These are phyloP conservation scores for Hortiboletus campestris DNA, from an alignment of 768 basidiomycete species.

Conservation along the genomic window DNA sequence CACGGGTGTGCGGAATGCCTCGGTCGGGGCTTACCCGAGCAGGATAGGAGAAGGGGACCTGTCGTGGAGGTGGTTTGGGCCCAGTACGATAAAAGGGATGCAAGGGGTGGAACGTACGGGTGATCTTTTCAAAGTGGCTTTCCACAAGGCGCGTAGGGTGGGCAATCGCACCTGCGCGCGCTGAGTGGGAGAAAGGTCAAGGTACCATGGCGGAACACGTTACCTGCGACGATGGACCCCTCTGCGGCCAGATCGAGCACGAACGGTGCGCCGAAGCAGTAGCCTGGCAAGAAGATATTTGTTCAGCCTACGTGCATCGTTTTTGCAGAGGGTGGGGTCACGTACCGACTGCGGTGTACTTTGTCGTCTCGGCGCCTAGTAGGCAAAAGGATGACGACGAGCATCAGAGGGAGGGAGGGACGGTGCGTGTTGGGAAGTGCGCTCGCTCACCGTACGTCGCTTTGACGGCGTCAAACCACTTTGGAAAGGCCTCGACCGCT, in stretches of 20 bases:
- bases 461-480: slow-evolving; percentile 53
- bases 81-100: background rate
- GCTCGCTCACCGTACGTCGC: slow-evolving; percentile 41
- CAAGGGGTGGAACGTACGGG: slow-evolving; percentile 33
- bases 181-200: background rate
- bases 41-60: slow-evolving; percentile 24
- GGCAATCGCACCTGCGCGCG: slow-evolving; percentile 41
- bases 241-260: slow-evolving; percentile 44
- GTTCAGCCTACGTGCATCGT: background rate
- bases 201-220: background rate
- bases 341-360: slow-evolving; percentile 45
- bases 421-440: no score
- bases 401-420: background rate
- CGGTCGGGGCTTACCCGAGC: slow-evolving; percentile 15
- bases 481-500: slow-evolving; percentile 40
- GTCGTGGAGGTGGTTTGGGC: background rate
- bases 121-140: slow-evolving; percentile 48
- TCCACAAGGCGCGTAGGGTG: slow-evolving; percentile 54
- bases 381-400: no score
- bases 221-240: slow-evolving; percentile 46
- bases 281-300: slow-evolving; percentile 34
- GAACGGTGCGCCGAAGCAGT: slow-evolving; percentile 56
- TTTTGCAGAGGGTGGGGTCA: background rate
- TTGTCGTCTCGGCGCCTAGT: slow-evolving; percentile 31
- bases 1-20: background rate